Evolutionary conservation across 2,329 filamentous ascomycete genomes (phyloP), one percentile per base, ranked within the genome.

Genomic region (Xylariaceae sp.): DNA sequence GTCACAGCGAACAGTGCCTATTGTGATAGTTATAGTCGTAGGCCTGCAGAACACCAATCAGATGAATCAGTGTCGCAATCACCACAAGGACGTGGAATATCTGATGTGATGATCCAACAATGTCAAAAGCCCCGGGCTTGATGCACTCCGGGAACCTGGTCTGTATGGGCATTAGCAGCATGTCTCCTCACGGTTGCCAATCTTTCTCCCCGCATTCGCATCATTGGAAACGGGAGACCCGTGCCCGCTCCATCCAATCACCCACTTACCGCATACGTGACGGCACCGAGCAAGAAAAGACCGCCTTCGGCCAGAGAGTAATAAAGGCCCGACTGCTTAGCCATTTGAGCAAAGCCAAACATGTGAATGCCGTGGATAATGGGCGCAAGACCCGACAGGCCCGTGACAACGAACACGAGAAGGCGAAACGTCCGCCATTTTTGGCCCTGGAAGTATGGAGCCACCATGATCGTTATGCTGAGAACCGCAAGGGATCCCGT

Each of bases 21-120:
- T 70, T 60, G 30, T 69, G 62, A 35, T 68, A 66, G 51, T 69
- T 69, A 37, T 69, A 68, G 39, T 69, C 66, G 47, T 68, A 71
- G 1, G 67, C 70, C 34, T 64, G 47, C 30, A 73, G 55, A 23
- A 73, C 59, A n/a, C 71, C 76, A 49, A 73, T 64, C 47, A 78
- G 62, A 67, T 80, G 75, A 10, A 75, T 67, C 34, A 70, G 62
- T 30, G 74, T 73, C 4, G 74, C 75, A 4, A 78, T 37, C 0
- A 78, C 77, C 8, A 79, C 76, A 5, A 78, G 69, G 9, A 77
- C 64, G 56, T 80, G 77, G 57, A 80, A 79, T 5, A 79, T 72
- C 61, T 79, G 77, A 59, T 79, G 77, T 11, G 77, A 80, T 2
- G 73, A 72, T 13, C 76, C 75, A 62, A 70, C 75, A 37, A 77